Evolutionary conservation across 2,329 filamentous ascomycete species (phyloP).

Genomic region (Alternaria arborescens): DNA sequence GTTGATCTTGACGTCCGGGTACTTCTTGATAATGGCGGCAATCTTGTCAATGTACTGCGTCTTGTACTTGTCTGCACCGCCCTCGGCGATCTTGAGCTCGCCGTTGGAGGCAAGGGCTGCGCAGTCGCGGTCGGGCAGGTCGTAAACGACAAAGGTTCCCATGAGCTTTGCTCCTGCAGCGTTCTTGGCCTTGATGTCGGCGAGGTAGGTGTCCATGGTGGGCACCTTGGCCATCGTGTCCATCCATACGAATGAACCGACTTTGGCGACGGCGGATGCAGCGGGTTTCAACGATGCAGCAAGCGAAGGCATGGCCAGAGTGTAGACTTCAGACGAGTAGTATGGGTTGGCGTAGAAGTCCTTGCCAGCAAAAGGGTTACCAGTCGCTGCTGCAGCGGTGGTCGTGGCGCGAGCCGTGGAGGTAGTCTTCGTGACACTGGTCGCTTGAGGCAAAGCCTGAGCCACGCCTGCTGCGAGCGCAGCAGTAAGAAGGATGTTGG

Average conservation of each 20-base stretch:
- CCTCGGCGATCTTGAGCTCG: slow-evolving; percentile 65
- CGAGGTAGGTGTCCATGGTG: slow-evolving; percentile 57
- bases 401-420: slow-evolving; percentile 22
- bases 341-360: slow-evolving; percentile 62
- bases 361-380: slow-evolving; percentile 62
- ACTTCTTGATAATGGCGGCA: slow-evolving; percentile 60
- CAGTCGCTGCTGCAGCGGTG: slow-evolving; percentile 36
- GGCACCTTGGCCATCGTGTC: slow-evolving; percentile 61
- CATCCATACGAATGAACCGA: slow-evolving; percentile 64
- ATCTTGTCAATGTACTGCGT: slow-evolving; percentile 63
- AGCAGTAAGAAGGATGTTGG: slow-evolving; percentile 28
- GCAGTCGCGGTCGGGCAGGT: slow-evolving; percentile 71
- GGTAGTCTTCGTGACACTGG: slow-evolving; percentile 15
- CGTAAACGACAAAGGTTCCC: slow-evolving; percentile 68
- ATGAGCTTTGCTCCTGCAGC: slow-evolving; percentile 59
- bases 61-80: slow-evolving; percentile 61
- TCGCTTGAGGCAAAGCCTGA: slow-evolving; percentile 35
- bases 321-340: slow-evolving; percentile 63
- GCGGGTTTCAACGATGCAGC: slow-evolving; percentile 62
- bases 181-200: slow-evolving; percentile 59
- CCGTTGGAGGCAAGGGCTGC: slow-evolving; percentile 70
- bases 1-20: slow-evolving; percentile 62
- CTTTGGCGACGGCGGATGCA: slow-evolving; percentile 58
- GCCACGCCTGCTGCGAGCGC: slow-evolving; percentile 33
- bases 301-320: slow-evolving; percentile 68